These are phyloP conservation scores for Hypoxylon sp. DNA, from an alignment of 2,329 filamentous ascomycete species.

Conservation along the genomic window DNA sequence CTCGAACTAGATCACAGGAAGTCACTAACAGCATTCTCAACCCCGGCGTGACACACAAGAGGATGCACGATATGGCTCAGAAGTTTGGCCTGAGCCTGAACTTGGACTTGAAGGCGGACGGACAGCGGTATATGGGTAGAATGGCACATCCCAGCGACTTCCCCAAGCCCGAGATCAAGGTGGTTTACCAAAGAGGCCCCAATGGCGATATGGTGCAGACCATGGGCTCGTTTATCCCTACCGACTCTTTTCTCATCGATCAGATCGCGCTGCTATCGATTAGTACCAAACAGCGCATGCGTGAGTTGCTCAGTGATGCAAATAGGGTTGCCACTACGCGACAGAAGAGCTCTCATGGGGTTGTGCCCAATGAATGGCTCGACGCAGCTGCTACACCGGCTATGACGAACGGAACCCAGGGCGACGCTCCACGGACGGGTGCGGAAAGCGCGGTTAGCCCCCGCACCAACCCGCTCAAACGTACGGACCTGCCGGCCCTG, in stretches of 20 bases:
- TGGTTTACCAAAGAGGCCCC: constrained; percentile 66
- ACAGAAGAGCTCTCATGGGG: constrained; percentile 82
- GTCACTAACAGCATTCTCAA: constrained; percentile 79
- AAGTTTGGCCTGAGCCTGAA: constrained; percentile 69
- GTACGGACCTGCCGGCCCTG: constrained; percentile 58
- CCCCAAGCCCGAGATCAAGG: constrained; percentile 64
- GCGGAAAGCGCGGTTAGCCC: constrained; percentile 63
- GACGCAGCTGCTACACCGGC: constrained; percentile 71
- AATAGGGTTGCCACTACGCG: constrained; percentile 76
- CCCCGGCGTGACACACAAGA: constrained; percentile 70
- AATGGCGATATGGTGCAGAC: constrained; percentile 72
- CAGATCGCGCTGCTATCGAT: constrained; percentile 86
- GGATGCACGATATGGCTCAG: constrained; percentile 67
- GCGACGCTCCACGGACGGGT: constrained; percentile 48
- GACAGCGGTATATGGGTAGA: constrained; percentile 57
- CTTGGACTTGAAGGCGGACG: constrained; percentile 62
- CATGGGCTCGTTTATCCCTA: constrained; percentile 76
- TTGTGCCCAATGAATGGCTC: constrained; percentile 80
- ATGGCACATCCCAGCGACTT: constrained; percentile 64
- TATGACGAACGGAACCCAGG: constrained; percentile 37
- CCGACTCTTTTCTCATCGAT: constrained; percentile 81
- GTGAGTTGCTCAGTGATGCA: constrained; percentile 82
- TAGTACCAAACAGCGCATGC: constrained; percentile 82
- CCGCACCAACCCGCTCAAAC: constrained; percentile 68
- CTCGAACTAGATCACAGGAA: constrained; percentile 73